Base-by-base conservation (phyloP, 148 eudicot species). In the Cornus suecica region DNA sequence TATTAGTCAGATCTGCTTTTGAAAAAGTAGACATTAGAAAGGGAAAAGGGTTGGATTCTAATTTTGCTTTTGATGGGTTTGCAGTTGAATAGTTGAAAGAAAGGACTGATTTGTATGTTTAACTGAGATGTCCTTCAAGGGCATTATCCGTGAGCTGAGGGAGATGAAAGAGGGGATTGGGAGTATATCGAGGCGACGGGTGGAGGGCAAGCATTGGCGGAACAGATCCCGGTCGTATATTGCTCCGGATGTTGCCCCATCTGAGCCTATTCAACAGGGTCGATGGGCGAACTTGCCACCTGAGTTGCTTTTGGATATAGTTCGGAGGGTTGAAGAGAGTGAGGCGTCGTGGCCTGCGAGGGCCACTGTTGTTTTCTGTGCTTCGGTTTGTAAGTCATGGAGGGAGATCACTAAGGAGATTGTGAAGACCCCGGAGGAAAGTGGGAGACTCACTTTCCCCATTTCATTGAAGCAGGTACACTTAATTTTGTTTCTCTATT, bases 281-380 rank as follows among this genome's bases (percentile, higher is more conserved):
- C 87, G 80, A 66, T 93, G 97, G 97, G 97, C 95, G 18, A 89
- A 91, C 76, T 75, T 93, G 41, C 97, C 97, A 0, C 89, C 93
- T 0, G 97, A 93, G 52, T 84, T 93, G 86, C 97, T 93, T 54
- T 85, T 90, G 79, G 97, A 93, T 79, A 90, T 91, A 30, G 83
- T 93, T 51, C 82, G 82, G 32, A 88, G 89, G 70, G 83, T 86
- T 32, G 89, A 86, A 84, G 84, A 58, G 32, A 84, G 81, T 70
- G 87, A 88, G 74, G 72, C 86, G 15, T 72, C 77, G 0, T 88
- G 91, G 91, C 91, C 91, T 76, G 91, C 89, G 7, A 86, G 91
- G 52, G 79, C 74, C 18, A 84, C 60, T 34, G 89, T 88, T 22
- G 87, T 86, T 10, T 82, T 72, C 41, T 88, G 89, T 76, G 89